These are phyloP conservation scores for Clarkia xantiana DNA, from an alignment of 345 rosid species.

Conservation along the genomic window DNA sequence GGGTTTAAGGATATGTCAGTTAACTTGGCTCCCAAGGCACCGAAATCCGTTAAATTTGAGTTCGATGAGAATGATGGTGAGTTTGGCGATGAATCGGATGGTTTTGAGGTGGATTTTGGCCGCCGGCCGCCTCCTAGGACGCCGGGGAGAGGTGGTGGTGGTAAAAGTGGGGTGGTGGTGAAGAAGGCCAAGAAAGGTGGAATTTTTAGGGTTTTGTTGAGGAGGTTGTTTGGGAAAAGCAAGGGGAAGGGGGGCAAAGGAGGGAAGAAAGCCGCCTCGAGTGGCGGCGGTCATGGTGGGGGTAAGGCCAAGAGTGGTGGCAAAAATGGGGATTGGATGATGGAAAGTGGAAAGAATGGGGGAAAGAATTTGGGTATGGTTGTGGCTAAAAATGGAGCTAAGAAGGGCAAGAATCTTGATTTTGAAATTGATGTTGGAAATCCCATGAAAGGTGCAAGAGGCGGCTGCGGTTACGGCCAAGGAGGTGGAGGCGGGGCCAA, in stretches of 20 bases:
- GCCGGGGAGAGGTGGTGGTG: constrained; percentile 23
- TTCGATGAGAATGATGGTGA: constrained; percentile 21
- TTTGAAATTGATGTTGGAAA: neutral
- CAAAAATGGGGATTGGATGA: neutral
- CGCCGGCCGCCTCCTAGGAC: constrained; percentile 4
- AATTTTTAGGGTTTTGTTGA: constrained; percentile 20
- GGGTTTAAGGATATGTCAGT: constrained; percentile 14
- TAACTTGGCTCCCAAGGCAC: constrained; percentile 23
- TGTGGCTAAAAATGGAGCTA: constrained; percentile 11
- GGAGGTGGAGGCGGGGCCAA: neutral
- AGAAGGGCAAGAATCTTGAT: neutral
- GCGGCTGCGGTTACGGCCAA: neutral
- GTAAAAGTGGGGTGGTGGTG: constrained; percentile 18
- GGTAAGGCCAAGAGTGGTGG: constrained; percentile 24
- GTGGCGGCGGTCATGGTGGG: constrained; percentile 1
- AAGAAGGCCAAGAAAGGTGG: constrained; percentile 39
- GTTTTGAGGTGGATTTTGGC: constrained; percentile 25
- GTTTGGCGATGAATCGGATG: constrained; percentile 2
- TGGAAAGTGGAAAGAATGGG: constrained; percentile 15
- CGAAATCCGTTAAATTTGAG: constrained; percentile 63
- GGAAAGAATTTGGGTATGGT: constrained; percentile 8
- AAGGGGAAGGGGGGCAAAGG: constrained; percentile 15
- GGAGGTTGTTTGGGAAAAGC: constrained; percentile 10
- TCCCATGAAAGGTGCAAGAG: constrained; percentile 2
- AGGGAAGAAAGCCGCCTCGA: constrained; percentile 21